Evolutionary conservation across 352 stramenopile genomes (phyloP).

Genomic region (Globisporangium megalacanthum): DNA sequence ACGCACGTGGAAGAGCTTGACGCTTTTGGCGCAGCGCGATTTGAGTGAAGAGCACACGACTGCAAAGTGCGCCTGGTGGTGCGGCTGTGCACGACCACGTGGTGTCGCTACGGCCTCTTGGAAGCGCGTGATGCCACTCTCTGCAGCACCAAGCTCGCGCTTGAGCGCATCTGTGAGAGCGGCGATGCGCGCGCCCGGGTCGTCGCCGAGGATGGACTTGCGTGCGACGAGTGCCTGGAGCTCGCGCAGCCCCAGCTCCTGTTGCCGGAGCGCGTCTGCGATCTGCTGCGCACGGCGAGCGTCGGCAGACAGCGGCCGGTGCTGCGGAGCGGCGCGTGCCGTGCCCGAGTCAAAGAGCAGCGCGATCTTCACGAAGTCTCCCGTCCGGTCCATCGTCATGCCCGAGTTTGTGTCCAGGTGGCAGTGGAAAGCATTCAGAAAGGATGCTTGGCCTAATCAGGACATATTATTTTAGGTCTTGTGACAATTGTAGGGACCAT

Average conservation of each 20-base stretch:
- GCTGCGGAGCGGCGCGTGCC: constrained; percentile 29
- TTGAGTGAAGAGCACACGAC: constrained; percentile 80
- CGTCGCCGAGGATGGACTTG: constrained; percentile 76
- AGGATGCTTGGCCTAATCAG: too few relatives aligned
- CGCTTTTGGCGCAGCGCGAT: constrained; percentile 71
- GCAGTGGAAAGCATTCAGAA: too few relatives aligned
- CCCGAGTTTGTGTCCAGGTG: too few relatives aligned
- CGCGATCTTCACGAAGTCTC: constrained; percentile 81
- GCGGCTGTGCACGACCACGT: constrained; percentile 44
- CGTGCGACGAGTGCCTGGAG: constrained; percentile 65
- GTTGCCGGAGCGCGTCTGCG: constrained; percentile 70
- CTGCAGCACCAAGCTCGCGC: constrained; percentile 54
- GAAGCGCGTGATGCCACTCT: constrained; percentile 65
- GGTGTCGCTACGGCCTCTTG: constrained; percentile 52
- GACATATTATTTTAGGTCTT: too few relatives aligned
- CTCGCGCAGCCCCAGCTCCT: constrained; percentile 74
- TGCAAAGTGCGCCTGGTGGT: constrained; percentile 78
- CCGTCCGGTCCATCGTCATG: constrained; percentile 56
- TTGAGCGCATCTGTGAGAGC: constrained; percentile 78
- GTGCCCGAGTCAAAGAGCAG: constrained; percentile 76
- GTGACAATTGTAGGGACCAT: too few relatives aligned
- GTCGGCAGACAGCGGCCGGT: constrained; percentile 67
- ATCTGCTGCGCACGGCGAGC: constrained; percentile 74
- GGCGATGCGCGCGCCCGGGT: constrained; percentile 68
- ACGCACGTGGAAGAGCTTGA: constrained; percentile 73